Percentiles rank a stretch among this genome's conserved stretches.
These are phyloP conservation scores for Boletales sp. DNA, from an alignment of 768 basidiomycete genomes.

Conservation along the genomic window DNA sequence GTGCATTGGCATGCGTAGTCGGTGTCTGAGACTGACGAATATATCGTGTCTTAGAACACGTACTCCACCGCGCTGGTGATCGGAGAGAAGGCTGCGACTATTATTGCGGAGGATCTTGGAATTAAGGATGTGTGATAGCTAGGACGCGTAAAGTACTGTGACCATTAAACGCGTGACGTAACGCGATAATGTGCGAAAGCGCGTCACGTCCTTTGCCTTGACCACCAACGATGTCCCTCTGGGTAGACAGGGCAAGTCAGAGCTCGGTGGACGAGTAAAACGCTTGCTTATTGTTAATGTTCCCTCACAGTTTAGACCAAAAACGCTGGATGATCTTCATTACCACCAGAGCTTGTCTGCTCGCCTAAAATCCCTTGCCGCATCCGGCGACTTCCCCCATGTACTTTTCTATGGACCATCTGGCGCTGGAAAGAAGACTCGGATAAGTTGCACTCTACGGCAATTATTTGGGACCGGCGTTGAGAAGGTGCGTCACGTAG, in stretches of 20 bases:
- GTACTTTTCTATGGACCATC: conserved; percentile 97
- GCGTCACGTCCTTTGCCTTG: conserved; percentile 7
- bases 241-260: conserved; percentile 50
- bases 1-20: not conserved
- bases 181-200: conserved; percentile 17
- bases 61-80: conserved; percentile 24
- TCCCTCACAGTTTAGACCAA: conserved; percentile 72
- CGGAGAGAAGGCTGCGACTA: conserved; percentile 24
- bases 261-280: not conserved
- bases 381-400: conserved; percentile 94
- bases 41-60: conserved; percentile 13
- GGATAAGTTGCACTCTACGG: conserved; percentile 84
- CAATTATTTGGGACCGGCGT: conserved; percentile 89
- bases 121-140: conserved; percentile 9
- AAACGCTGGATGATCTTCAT: conserved; percentile 78
- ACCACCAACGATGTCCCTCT: conserved; percentile 51
- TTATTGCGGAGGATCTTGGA: conserved; percentile 21
- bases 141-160: conserved; percentile 3
- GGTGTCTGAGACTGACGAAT: not conserved
- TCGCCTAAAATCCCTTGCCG: conserved; percentile 76
- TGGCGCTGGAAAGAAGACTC: conserved; percentile 97
- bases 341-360: conserved; percentile 82
- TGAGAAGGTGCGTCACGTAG: conserved; percentile 68
- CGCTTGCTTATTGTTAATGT: conserved; percentile 3
- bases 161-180: conserved; percentile 31